These are phyloP conservation scores for Funneliformis caledonium DNA, from an alignment of 371 early-diverging fungal species.

Conservation along the genomic window DNA sequence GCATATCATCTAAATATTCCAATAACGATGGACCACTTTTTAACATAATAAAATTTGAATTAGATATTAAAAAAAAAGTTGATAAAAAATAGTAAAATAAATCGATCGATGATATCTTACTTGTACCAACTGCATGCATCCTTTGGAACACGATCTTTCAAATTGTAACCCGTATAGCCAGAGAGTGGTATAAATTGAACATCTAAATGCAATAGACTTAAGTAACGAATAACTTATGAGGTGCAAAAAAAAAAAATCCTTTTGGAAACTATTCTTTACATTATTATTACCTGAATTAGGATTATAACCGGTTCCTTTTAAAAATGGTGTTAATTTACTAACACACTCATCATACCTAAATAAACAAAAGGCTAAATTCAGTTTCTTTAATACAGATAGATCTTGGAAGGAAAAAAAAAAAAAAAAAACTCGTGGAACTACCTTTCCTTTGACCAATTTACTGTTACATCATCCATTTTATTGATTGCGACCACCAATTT, in stretches of 20 bases:
- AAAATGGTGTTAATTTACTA: conserved; percentile 84
- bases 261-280: background rate
- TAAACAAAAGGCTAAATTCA: conserved; percentile 88
- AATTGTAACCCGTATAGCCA: conserved; percentile 95
- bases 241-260: too few relatives aligned
- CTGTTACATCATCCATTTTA: conserved; percentile 99
- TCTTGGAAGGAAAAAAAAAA: conserved; percentile 55
- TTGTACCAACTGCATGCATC: conserved; percentile 78
- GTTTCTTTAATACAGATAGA: conserved; percentile 83
- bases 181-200: conserved; percentile 91
- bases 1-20: conserved; percentile 82
- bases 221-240: too few relatives aligned
- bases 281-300: conserved; percentile 67
- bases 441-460: conserved; percentile 89
- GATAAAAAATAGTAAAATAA: background rate
- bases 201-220: conserved; percentile 52
- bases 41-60: background rate
- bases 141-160: conserved; percentile 79
- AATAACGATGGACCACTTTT: conserved; percentile 89
- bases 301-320: conserved; percentile 91
- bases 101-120: conserved; percentile 14
- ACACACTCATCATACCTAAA: conserved; percentile 87
- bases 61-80: background rate
- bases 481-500: conserved; percentile 91
- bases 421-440: conserved; percentile 53